Percentiles rank a stretch among this genome's conserved stretches.
Evolutionary conservation across 306 rosid species (phyloP).

Genomic region (Datisca glomerata): DNA sequence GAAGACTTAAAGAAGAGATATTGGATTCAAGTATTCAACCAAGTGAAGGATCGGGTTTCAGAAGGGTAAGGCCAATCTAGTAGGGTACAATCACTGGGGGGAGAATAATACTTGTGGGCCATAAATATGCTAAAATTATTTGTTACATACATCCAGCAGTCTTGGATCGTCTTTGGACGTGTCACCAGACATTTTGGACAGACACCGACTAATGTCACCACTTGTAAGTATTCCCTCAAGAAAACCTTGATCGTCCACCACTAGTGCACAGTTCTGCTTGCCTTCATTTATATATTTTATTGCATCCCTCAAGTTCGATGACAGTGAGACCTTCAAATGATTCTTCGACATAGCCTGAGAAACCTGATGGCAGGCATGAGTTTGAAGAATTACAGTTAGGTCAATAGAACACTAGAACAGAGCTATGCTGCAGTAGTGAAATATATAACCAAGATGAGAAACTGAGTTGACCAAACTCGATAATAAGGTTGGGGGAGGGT

Average conservation of each 20-base stretch:
- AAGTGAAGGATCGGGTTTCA: too few relatives aligned
- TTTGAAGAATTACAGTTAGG: background rate
- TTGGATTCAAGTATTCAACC: too few relatives aligned
- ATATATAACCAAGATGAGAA: too few relatives aligned
- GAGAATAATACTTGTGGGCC: too few relatives aligned
- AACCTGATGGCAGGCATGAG: conserved; percentile 36
- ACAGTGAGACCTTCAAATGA: conserved; percentile 48
- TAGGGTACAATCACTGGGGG: background rate
- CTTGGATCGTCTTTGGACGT: conserved; percentile 29
- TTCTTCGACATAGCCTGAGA: conserved; percentile 70
- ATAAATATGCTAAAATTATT: background rate
- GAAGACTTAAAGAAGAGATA: too few relatives aligned
- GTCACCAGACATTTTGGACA: conserved; percentile 41
- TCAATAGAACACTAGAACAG: background rate
- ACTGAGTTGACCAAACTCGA: too few relatives aligned
- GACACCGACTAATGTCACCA: conserved; percentile 71
- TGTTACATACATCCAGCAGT: conserved; percentile 45
- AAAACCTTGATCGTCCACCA: conserved; percentile 63
- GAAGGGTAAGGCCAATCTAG: background rate
- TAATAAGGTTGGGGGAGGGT: too few relatives aligned
- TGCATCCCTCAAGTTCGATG: conserved; percentile 52
- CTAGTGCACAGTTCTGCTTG: conserved; percentile 64
- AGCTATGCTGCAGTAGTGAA: conserved; percentile 6
- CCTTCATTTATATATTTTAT: conserved; percentile 45
- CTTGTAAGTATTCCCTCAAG: conserved; percentile 81